Percentiles rank a stretch among this genome's conserved stretches.
Evolutionary conservation across 2,329 filamentous ascomycete genomes (phyloP).

Genomic region (Arthroderma sp.): DNA sequence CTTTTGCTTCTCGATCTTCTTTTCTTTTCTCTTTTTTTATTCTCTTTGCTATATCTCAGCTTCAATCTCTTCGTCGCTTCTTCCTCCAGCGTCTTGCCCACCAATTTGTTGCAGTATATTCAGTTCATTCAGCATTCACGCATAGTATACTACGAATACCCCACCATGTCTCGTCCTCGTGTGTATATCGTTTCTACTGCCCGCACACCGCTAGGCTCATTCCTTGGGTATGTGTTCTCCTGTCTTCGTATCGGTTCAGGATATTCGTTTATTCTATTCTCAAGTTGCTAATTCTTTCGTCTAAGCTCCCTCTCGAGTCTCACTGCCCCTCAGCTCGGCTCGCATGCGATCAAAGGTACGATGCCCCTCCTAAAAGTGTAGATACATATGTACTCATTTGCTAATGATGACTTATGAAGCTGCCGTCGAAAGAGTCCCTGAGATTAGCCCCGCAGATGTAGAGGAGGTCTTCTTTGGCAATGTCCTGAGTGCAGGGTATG

Average conservation of each 20-base stretch:
- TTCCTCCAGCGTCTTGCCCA: no score
- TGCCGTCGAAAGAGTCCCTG: conserved; percentile 72
- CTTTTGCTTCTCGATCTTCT: no score
- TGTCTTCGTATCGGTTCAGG: neutral
- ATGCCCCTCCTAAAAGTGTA: neutral
- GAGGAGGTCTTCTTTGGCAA: conserved; percentile 98
- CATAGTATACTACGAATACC: neutral
- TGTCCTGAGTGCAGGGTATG: conserved; percentile 85
- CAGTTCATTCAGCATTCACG: no score
- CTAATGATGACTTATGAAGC: conserved; percentile 25
- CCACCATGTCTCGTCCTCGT: conserved; percentile 46
- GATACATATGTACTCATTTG: neutral
- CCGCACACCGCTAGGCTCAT: conserved; percentile 84
- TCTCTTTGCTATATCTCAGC: no score
- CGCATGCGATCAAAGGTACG: conserved; percentile 82
- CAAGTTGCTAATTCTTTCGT: neutral
- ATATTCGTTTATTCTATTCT: neutral
- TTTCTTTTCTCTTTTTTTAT: no score
- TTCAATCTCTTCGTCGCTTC: no score
- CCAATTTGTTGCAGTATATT: no score
- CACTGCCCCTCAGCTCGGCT: conserved; percentile 73
- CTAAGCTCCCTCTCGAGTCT: conserved; percentile 74
- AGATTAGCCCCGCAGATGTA: conserved; percentile 77
- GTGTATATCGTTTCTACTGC: conserved; percentile 93
- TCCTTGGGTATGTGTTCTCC: conserved; percentile 61